Evolutionary conservation across 2,329 filamentous ascomycete genomes (phyloP).

Genomic region (Monosporascus ibericus): DNA sequence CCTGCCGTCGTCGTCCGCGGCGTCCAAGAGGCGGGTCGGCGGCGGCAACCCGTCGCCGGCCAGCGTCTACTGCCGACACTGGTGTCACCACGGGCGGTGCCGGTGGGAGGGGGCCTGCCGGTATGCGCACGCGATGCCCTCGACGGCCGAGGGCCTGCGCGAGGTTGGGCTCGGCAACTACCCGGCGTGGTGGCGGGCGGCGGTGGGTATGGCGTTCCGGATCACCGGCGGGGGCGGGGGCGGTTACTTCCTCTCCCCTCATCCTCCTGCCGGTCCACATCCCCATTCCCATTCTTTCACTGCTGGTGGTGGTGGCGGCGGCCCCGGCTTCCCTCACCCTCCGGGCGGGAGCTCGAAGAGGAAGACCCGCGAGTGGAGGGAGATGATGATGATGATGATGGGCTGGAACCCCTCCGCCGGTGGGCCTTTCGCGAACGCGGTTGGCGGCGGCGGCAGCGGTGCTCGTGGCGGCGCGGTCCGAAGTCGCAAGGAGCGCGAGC

Average conservation of each 20-base stretch:
- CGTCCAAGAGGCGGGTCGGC: too few relatives aligned
- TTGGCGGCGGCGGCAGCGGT: too few relatives aligned
- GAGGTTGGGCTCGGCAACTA: slow-evolving; percentile 35
- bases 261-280: too few relatives aligned
- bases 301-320: not conserved
- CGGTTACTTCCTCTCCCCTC: too few relatives aligned
- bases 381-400: not conserved
- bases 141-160: slow-evolving; percentile 30
- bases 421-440: not conserved
- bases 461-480: too few relatives aligned
- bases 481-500: not conserved
- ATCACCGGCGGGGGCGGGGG: not conserved
- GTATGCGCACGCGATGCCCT: slow-evolving; percentile 42
- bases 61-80: slow-evolving; percentile 35
- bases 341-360: not conserved
- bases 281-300: too few relatives aligned
- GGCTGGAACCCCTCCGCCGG: not conserved
- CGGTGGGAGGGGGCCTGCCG: slow-evolving; percentile 37
- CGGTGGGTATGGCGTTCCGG: slow-evolving; percentile 6
- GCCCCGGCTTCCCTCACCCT: too few relatives aligned
- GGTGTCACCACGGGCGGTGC: slow-evolving; percentile 43
- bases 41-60: not conserved
- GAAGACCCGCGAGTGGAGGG: not conserved
- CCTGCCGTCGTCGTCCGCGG: not conserved
- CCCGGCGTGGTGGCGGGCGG: slow-evolving; percentile 36